Conservation (phyloP, 2,329 filamentous ascomycete genomes). For the Hypoxylon sp. region DNA sequence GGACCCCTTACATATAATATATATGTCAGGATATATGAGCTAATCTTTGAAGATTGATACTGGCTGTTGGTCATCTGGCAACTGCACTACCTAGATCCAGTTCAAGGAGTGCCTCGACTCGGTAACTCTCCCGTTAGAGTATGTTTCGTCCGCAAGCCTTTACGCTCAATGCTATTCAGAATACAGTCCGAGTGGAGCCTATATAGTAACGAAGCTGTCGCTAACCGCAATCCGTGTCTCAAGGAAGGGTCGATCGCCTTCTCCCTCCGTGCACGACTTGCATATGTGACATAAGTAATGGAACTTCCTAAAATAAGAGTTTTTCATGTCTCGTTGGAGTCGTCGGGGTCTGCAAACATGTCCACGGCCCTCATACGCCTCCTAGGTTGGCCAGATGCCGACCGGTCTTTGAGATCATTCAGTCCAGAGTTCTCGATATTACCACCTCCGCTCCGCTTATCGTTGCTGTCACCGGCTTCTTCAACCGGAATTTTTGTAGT, state of each 20-base stretch:
- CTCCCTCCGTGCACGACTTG: not conserved
- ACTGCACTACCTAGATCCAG: too few relatives aligned
- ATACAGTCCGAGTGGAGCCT: not conserved
- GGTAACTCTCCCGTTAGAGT: too few relatives aligned
- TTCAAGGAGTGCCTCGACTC: too few relatives aligned
- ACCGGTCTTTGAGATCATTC: conserved; percentile 44
- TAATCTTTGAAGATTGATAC: not conserved
- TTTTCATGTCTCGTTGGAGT: conserved; percentile 50
- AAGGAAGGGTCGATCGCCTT: not conserved
- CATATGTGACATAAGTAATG: not conserved
- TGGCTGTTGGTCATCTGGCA: not conserved
- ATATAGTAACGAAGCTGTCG: not conserved
- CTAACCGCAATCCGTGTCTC: not conserved
- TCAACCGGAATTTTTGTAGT: conserved; percentile 25
- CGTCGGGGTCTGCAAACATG: conserved; percentile 87
- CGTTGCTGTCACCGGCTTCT: conserved; percentile 39
- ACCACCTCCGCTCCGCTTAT: conserved; percentile 46
- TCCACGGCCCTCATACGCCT: conserved; percentile 82
- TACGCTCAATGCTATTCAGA: not conserved
- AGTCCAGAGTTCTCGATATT: conserved; percentile 44
- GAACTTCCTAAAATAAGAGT: not conserved
- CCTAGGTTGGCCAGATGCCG: conserved; percentile 55
- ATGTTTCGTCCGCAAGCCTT: too few relatives aligned
- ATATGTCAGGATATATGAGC: not conserved
- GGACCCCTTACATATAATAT: not conserved